Evolutionary conservation across 2,329 filamentous ascomycete species (phyloP).

Genomic region (Neofusicoccum parvum): DNA sequence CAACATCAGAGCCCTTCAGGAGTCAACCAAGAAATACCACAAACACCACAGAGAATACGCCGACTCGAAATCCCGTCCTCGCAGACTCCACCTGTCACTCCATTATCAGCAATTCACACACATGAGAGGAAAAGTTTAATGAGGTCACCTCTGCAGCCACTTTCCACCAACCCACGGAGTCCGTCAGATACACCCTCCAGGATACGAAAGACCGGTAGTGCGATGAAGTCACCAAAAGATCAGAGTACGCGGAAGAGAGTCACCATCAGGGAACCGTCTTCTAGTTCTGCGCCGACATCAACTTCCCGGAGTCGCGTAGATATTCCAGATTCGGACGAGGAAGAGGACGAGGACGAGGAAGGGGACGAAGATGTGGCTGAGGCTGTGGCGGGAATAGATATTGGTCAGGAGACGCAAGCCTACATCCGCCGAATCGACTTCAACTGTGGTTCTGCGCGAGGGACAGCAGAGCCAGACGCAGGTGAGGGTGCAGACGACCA

Average conservation of each 20-base stretch:
- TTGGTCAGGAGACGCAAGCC: conserved; percentile 18
- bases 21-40: not conserved
- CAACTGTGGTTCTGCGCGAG: not conserved
- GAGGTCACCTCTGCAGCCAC: conserved; percentile 5
- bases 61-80: conserved; percentile 15
- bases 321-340: not conserved
- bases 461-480: not conserved
- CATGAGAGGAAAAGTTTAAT: not conserved
- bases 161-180: conserved; percentile 3
- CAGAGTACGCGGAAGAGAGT: not conserved
- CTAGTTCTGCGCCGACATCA: not conserved
- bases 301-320: not conserved
- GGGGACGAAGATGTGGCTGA: not conserved
- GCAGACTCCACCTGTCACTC: conserved; percentile 8
- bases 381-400: conserved; percentile 6
- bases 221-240: not conserved
- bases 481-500: not conserved
- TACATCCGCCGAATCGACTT: conserved; percentile 16
- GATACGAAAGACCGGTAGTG: not conserved
- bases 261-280: not conserved
- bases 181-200: not conserved
- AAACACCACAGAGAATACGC: conserved; percentile 9
- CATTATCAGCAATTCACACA: conserved; percentile 10
- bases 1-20: not conserved
- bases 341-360: not conserved